Percentiles rank a stretch among this genome's conserved stretches.
These are phyloP conservation scores for Sutorius eximius DNA, from an alignment of 1,284 basidiomycete species.

Conservation along the genomic window DNA sequence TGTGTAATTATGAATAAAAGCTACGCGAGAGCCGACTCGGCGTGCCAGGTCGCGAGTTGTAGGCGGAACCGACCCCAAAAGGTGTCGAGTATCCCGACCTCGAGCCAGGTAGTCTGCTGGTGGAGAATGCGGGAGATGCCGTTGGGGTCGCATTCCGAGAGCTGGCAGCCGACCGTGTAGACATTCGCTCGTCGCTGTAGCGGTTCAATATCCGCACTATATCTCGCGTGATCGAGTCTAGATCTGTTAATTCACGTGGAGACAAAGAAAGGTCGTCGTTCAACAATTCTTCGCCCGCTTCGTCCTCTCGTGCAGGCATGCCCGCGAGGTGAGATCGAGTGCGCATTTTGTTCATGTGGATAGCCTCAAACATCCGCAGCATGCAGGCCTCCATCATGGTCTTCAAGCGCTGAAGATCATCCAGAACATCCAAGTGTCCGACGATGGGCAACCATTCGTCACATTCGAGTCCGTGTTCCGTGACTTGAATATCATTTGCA, in stretches of 20 bases:
- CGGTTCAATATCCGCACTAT: conserved; percentile 71
- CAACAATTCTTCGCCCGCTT: conserved; percentile 58
- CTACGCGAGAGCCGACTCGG: conserved; percentile 51
- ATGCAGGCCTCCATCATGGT: conserved; percentile 81
- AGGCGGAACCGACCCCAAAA: conserved; percentile 43
- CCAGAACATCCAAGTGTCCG: conserved; percentile 76
- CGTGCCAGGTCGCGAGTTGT: conserved; percentile 63
- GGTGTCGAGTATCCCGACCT: conserved; percentile 60
- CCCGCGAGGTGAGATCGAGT: conserved; percentile 37
- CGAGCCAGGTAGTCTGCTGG: conserved; percentile 39
- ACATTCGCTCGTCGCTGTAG: conserved; percentile 60
- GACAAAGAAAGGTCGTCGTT: conserved; percentile 54
- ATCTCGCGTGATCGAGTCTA: conserved; percentile 72
- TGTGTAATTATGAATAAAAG: conserved; percentile 23
- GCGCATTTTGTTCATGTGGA: conserved; percentile 50
- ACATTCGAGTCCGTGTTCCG: conserved; percentile 74
- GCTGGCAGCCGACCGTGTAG: conserved; percentile 53
- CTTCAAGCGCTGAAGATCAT: conserved; percentile 86
- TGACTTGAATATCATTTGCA: conserved; percentile 73
- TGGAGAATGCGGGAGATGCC: conserved; percentile 43
- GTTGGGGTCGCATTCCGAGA: conserved; percentile 67
- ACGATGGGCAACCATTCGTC: conserved; percentile 91
- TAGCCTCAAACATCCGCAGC: conserved; percentile 90
- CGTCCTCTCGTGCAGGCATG: conserved; percentile 50
- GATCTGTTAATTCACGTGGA: conserved; percentile 66